A percentile compares a stretch with the other conserved stretches of the same genome.
phyloP scores from a whole-genome alignment of 176 grass and related monocot genomes.

The Rhynchospora breviuscula region DNA sequence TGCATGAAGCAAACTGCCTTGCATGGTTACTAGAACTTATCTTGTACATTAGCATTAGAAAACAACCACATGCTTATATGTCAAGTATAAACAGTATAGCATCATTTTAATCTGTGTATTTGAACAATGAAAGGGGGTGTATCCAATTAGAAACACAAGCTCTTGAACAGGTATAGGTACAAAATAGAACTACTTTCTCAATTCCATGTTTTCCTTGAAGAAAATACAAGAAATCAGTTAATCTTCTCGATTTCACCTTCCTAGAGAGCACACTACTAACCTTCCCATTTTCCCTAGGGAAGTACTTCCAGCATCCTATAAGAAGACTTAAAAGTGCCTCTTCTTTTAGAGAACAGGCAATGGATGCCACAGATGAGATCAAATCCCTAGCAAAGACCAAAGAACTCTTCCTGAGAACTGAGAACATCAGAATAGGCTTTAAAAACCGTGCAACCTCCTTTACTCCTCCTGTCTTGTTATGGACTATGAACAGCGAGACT shows the following conservation, averaged over 20 bases:
- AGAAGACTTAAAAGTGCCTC: constrained; percentile 23
- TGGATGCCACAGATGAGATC: constrained; percentile 17
- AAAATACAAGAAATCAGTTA: not conserved
- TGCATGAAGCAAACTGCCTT: not conserved
- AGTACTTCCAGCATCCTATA: constrained; percentile 12
- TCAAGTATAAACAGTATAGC: too few species aligned
- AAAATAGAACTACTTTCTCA: not conserved
- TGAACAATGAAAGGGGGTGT: not conserved
- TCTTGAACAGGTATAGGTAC: not conserved
- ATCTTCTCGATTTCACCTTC: not conserved
- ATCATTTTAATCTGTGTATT: not conserved
- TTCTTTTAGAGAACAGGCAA: constrained; percentile 21
- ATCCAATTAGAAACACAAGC: not conserved
- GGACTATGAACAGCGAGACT: constrained; percentile 11
- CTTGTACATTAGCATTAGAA: not conserved
- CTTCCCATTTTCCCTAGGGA: constrained; percentile 6
- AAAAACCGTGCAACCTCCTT: constrained; percentile 9
- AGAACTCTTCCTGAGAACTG: constrained; percentile 16
- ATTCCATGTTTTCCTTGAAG: not conserved
- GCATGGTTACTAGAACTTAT: not conserved
- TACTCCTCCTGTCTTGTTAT: not conserved
- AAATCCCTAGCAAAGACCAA: constrained; percentile 10
- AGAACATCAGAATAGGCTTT: constrained; percentile 21
- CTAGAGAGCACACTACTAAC: not conserved
- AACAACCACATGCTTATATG: not conserved